Evolutionary conservation across 192 early-diverging fungal genomes (phyloP), one percentile per base, ranked within the genome.

Genomic region (Podila verticillata): DNA sequence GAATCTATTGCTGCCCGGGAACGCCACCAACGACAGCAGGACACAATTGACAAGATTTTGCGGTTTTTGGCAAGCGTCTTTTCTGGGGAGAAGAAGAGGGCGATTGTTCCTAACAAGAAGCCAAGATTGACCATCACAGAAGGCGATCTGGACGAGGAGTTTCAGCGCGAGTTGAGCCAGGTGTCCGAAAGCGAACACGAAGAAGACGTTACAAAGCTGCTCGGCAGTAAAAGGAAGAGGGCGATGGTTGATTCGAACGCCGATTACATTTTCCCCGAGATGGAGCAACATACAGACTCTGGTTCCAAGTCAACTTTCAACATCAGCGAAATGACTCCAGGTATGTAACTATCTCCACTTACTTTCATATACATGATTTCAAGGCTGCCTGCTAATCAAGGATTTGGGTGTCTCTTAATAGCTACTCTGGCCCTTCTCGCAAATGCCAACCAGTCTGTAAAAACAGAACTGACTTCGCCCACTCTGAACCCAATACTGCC

Each of bases 1-100:
- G 95, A 98, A 70, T 91, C 93, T 0, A 73, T 91, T 1, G 74
- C 84, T 1, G 85, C 94, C 17, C 88, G 94, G 31, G 92, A 95
- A 56, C 87, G 92, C 24, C 92, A 96, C 82, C 91, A 91, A 48
- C 84, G 91, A 44, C 96, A 98, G 74, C 96, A 98, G 81, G 91
- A 91, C 13, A 95, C 92, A 0, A 97, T 99, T 49, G 93, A 97
- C 84, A 97, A 96, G 75, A 97, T 99, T 62, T 66, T 99, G 65
- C 83, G 91, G 19, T 99, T 99, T 81, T 79, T 99, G 73, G 95
- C 96, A 2, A 90, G 93, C 0, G 90, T 98, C 36, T 97, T 95
- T 81, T 87, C 92, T 29, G 72, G 74, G 34, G 89, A 91, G 22
- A 78, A 83, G 56, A 89, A 88, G 68, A 31, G 84, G 19, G 73